Conservation (phyloP, 352 stramenopile species). For the Phytophthora megakarya region DNA sequence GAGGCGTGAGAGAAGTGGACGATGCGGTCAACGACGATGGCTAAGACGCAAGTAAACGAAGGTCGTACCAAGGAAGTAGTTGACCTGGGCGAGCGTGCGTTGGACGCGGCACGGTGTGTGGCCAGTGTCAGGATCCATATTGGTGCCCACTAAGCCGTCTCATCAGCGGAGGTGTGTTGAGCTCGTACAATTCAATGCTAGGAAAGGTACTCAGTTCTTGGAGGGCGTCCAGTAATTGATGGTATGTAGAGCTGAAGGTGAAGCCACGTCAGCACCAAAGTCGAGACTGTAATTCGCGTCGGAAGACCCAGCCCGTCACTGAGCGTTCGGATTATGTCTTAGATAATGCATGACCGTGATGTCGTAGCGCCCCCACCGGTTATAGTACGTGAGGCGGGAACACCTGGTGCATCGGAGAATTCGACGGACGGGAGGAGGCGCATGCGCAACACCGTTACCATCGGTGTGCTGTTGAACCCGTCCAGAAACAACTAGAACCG, state of each 20-base stretch:
- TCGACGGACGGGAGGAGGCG: neutral
- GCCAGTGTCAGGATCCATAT: too few relatives aligned
- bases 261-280: neutral
- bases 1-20: too few relatives aligned
- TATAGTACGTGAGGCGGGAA: too few relatives aligned
- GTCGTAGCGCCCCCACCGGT: neutral
- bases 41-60: too few relatives aligned
- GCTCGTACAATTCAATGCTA: neutral
- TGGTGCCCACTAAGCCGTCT: too few relatives aligned
- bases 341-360: conserved; percentile 6
- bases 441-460: neutral
- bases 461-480: neutral
- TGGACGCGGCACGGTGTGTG: too few relatives aligned
- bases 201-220: conserved; percentile 2
- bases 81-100: too few relatives aligned
- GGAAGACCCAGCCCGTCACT: neutral
- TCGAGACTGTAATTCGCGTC: conserved; percentile 6
- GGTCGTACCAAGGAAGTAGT: too few relatives aligned
- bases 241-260: neutral
- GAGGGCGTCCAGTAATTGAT: neutral
- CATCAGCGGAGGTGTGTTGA: neutral
- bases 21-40: too few relatives aligned
- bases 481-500: neutral
- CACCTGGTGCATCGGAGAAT: neutral
- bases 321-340: too few relatives aligned